Evolutionary conservation across 768 basidiomycete genomes (phyloP).

Genomic region (Phanerochaete carnosa): DNA sequence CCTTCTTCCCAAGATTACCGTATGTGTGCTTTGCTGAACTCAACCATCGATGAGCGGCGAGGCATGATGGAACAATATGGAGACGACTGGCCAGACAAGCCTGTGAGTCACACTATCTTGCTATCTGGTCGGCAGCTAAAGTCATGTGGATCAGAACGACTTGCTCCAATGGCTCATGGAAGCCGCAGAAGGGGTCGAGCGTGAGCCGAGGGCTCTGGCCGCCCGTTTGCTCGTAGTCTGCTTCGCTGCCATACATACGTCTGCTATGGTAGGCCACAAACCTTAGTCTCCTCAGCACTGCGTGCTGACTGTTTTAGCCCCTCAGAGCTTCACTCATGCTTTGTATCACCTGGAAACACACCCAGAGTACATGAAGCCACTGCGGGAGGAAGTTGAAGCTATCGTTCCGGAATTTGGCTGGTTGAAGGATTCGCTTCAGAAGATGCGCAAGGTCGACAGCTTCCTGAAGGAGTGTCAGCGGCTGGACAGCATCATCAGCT

Average conservation of each 20-base stretch:
- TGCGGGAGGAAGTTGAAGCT: slow-evolving; percentile 30
- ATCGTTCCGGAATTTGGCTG: slow-evolving; percentile 20
- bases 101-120: neutral
- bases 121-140: neutral
- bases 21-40: neutral
- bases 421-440: slow-evolving; percentile 27
- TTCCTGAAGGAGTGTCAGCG: slow-evolving; percentile 31
- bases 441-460: slow-evolving; percentile 33
- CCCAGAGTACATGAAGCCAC: slow-evolving; percentile 23
- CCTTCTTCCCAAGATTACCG: no score
- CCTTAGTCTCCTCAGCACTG: neutral
- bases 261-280: slow-evolving; percentile 11
- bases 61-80: slow-evolving; percentile 11
- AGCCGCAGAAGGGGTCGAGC: slow-evolving; percentile 1
- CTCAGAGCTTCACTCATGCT: slow-evolving; percentile 24
- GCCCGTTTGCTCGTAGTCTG: slow-evolving; percentile 11
- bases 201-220: neutral
- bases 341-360: slow-evolving; percentile 28
- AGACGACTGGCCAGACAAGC: slow-evolving; percentile 8
- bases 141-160: slow-evolving; percentile 10
- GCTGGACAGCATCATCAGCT: slow-evolving; percentile 15
- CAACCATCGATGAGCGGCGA: slow-evolving; percentile 13
- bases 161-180: slow-evolving; percentile 20
- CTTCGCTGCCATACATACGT: slow-evolving; percentile 21
- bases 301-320: neutral